Base-by-base conservation (phyloP, 2,329 filamentous ascomycete genomes). In the Ceratocystis colombiana region DNA sequence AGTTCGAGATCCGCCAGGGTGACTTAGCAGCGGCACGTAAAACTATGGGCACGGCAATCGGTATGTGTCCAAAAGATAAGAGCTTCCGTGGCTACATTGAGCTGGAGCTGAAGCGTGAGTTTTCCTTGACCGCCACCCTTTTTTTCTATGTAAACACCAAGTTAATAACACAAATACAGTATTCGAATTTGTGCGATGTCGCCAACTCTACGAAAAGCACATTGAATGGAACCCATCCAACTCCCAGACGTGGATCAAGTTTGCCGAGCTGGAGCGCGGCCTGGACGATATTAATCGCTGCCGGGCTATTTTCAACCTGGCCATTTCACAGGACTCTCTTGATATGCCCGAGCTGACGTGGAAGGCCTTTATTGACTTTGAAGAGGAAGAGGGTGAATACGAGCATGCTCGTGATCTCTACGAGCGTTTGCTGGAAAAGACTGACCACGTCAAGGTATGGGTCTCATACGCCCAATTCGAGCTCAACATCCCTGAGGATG, bases 401-500 rank as follows among this genome's bases (percentile, higher is more conserved):
- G 90, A 91, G 64, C 82, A 86, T 62, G 90, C 91, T 3, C 83
- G 94, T 62, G 78, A 79, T 2, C 79, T 99, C 57, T 99, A 97
- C 77, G 93, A 97, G 78, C 85, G 93, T 6, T 82, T 99, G 12
- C 82, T 99, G 55, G 81, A 90, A 72, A 96, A 95, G 84, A 96
- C 94, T n/a, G 88, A 94, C 73, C 94, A 99, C 73, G 91, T 96
- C 80, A 99, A 97, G 80, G 94, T 99, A 68, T 99, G 94, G 94
- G 96, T 94, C 76, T 93, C 89, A 75, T 99, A 93, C 77, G 94
- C 94, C n/a, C 89, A 95, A 75, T 97, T 99, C 73, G 94, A 99
- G 76, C 90, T 97, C 78, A 93, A 94, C 74, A 86, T 96, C 0
- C 90, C 91, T 57, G 91, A 96, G 67, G 83, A 84, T 64, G 82